These are phyloP conservation scores for Thielaviopsis ethacetica DNA, from an alignment of 2,329 filamentous ascomycete species.

Conservation along the genomic window DNA sequence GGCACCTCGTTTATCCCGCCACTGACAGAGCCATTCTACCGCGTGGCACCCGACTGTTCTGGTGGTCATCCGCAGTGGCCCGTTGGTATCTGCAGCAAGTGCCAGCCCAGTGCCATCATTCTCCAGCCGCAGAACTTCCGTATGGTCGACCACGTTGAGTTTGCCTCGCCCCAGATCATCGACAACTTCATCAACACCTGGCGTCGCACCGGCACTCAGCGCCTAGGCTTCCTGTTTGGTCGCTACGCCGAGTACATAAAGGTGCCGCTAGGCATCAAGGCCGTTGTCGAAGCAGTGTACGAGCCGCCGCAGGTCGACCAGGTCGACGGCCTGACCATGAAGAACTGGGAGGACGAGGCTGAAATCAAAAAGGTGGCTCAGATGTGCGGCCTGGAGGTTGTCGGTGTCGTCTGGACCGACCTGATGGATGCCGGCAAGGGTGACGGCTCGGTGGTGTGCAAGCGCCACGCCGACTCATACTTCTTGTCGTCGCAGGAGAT, in stretches of 20 bases:
- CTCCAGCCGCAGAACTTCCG: slow-evolving; percentile 85
- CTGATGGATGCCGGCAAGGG: slow-evolving; percentile 65
- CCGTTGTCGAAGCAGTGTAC: slow-evolving; percentile 91
- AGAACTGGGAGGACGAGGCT: slow-evolving; percentile 70
- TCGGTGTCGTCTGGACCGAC: slow-evolving; percentile 93
- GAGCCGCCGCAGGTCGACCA: slow-evolving; percentile 88
- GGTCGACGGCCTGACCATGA: slow-evolving; percentile 69
- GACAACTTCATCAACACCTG: slow-evolving; percentile 86
- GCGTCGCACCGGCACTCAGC: slow-evolving; percentile 69
- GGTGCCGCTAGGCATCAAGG: slow-evolving; percentile 86
- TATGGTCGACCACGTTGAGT: slow-evolving; percentile 97
- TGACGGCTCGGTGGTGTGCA: slow-evolving; percentile 81
- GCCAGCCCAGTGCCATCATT: slow-evolving; percentile 91
- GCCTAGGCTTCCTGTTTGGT: slow-evolving; percentile 82
- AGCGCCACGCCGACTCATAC: slow-evolving; percentile 88
- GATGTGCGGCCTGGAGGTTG: slow-evolving; percentile 69
- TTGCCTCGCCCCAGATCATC: slow-evolving; percentile 68
- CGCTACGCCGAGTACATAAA: slow-evolving; percentile 80
- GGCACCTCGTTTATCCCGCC: slow-evolving; percentile 94
- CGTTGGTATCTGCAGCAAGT: slow-evolving; percentile 94
- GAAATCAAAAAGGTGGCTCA: slow-evolving; percentile 67
- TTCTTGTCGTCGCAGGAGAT: slow-evolving; percentile 88
- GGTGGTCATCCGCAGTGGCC: slow-evolving; percentile 89
- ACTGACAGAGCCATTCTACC: slow-evolving; percentile 79
- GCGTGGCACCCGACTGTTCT: slow-evolving; percentile 76